A percentile compares a stretch with the other conserved stretches of the same genome.
Conservation (phyloP, 1,139 yeast genomes). For the Candida glucosophila region DNA sequence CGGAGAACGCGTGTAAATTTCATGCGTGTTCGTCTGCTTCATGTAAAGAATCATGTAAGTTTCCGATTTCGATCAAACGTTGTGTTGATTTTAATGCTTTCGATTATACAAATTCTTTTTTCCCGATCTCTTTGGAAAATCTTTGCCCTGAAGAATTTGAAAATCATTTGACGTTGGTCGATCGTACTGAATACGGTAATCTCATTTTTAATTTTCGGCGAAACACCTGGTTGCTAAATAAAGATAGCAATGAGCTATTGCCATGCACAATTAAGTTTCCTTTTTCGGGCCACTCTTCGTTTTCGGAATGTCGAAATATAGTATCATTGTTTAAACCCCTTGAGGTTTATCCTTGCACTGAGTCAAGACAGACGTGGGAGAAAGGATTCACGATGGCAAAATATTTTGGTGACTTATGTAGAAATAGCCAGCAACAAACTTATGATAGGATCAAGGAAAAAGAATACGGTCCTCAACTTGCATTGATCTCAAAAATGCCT, state of each 20-base stretch:
- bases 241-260: conserved; percentile 20
- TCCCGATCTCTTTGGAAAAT: conserved; percentile 15
- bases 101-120: conserved; percentile 21
- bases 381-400: conserved; percentile 36
- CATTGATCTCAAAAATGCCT: too few species aligned
- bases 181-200: conserved; percentile 16
- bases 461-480: too few species aligned
- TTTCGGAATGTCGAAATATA: conserved; percentile 33
- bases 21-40: too few species aligned
- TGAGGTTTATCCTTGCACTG: conserved; percentile 41
- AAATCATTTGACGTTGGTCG: conserved; percentile 8
- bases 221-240: conserved; percentile 21
- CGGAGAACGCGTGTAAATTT: conserved; percentile 7
- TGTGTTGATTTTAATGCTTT: conserved; percentile 32
- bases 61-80: conserved; percentile 23
- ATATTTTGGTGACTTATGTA: conserved; percentile 32
- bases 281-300: conserved; percentile 52
- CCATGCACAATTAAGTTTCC: conserved; percentile 32
- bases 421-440: neutral
- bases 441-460: neutral
- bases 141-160: conserved; percentile 11
- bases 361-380: conserved; percentile 25
- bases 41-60: too few species aligned
- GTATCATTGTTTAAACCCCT: conserved; percentile 28
- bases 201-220: conserved; percentile 14